A percentile compares a stretch with the other conserved stretches of the same genome.
phyloP scores from a whole-genome alignment of 164 flowering plant genomes.

The Cinnamomum chago region DNA sequence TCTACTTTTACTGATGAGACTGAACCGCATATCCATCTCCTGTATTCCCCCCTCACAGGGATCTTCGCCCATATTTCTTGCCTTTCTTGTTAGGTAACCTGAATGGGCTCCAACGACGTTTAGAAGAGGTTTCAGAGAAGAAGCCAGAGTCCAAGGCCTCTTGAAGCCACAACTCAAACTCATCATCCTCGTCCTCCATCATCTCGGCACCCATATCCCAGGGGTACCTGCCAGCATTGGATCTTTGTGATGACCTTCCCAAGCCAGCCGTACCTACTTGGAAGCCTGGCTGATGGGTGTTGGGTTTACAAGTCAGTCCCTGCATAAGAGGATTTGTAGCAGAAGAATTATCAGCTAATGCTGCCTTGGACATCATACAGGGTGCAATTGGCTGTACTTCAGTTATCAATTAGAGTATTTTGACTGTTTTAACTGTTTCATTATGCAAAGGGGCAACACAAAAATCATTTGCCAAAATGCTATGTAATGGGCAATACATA shows the following conservation, averaged over 20 bases:
- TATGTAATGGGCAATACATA: too few relatives aligned
- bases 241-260: conserved; percentile 64
- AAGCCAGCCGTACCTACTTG: conserved; percentile 96
- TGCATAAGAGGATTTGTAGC: conserved; percentile 14
- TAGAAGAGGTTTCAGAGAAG: conserved; percentile 62
- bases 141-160: conserved; percentile 94
- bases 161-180: conserved; percentile 92
- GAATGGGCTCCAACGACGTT: conserved; percentile 95
- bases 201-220: conserved; percentile 92
- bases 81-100: conserved; percentile 60
- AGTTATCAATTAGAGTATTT: not conserved
- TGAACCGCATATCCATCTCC: not conserved
- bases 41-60: not conserved
- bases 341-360: not conserved
- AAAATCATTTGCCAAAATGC: too few relatives aligned
- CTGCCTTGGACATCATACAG: not conserved
- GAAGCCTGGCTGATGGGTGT: conserved; percentile 95
- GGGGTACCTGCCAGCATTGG: conserved; percentile 64
- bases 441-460: not conserved
- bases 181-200: conserved; percentile 80
- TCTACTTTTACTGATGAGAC: not conserved
- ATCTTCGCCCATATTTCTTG: conserved; percentile 72
- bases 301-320: conserved; percentile 97
- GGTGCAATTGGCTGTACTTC: not conserved
- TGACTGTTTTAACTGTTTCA: not conserved